phyloP scores from a whole-genome alignment of 306 rosid species.

The Rubus parviflorus region DNA sequence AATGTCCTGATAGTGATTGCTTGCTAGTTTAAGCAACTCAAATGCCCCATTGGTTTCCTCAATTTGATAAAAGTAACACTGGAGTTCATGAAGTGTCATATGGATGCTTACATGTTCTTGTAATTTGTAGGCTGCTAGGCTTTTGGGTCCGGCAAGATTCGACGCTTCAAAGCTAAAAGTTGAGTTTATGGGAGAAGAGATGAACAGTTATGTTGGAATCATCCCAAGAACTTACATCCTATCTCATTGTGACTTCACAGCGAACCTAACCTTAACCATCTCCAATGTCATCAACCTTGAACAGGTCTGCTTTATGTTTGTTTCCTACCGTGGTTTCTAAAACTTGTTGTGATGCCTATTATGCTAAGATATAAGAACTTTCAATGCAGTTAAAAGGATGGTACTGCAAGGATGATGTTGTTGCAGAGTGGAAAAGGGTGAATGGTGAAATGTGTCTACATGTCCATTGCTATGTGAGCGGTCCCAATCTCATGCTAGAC shows the following conservation, averaged over 20 bases:
- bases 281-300: conserved; percentile 89
- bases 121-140: conserved; percentile 60
- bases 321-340: neutral
- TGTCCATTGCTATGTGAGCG: conserved; percentile 94
- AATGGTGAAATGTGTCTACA: conserved; percentile 84
- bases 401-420: conserved; percentile 93
- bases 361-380: neutral
- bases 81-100: neutral
- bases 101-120: neutral
- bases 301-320: conserved; percentile 54
- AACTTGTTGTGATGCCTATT: neutral
- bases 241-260: conserved; percentile 95
- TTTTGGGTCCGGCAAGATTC: conserved; percentile 81
- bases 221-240: conserved; percentile 91
- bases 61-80: neutral
- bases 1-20: neutral
- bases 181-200: conserved; percentile 53
- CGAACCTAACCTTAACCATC: conserved; percentile 85
- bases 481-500: conserved; percentile 72
- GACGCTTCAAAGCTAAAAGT: conserved; percentile 91
- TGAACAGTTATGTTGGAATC: conserved; percentile 53
- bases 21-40: neutral
- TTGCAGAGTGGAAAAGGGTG: conserved; percentile 97
- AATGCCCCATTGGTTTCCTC: neutral
- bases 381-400: conserved; percentile 78